Evolutionary conservation across 208 protist species (phyloP), one percentile per base, ranked within the genome.

Genomic region (Trypanosoma platydactyli): DNA sequence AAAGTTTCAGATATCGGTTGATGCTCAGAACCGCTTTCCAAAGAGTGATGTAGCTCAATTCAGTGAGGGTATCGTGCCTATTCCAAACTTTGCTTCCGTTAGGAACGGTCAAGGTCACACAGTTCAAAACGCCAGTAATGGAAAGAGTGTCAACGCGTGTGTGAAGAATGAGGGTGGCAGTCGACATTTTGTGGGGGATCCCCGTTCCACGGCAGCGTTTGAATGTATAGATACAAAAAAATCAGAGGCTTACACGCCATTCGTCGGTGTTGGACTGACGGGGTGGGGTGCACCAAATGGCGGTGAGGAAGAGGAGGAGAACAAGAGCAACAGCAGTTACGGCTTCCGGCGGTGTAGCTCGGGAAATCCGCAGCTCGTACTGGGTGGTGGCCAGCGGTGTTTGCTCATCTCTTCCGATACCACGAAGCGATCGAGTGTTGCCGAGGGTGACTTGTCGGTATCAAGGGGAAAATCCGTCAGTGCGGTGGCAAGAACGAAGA

Each of bases 341-440:
- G 2, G 9, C 30, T 55, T 33, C 20, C 35, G 6, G 0, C 29
- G 33, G 20, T 9, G 6, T 27, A n/a, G 2, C 27, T 25, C 56
- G 0, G 25, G 35, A 18, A 68, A 20, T n/a, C 54, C 55, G 33
- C 15, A 38, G 30, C 61, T 75, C 27, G 62, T 68, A 12, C 42
- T 75, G 30, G 69, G 69, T 13, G 62, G 61, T 13, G 69, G 69
- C 5, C 60, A 24, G 40, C 52, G 54, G 30, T 64, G 35, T n/a
- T 46, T 64, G 20, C 58, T 50, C 5, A 12, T 59, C 5, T 25
- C 45, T 11, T n/a, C 25, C 29, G 22, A 13, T 41, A 12, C 63
- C 4, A 9, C 25, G n/a, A 44, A 55, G 42, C 40, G 33, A 38
- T 9, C 33, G 3, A 9, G 33, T 11, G 3, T 9, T 38, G 9